Percentiles rank a stretch among this genome's conserved stretches.
Evolutionary conservation across 768 basidiomycete genomes (phyloP).

Genomic region (Amanita rimosa): DNA sequence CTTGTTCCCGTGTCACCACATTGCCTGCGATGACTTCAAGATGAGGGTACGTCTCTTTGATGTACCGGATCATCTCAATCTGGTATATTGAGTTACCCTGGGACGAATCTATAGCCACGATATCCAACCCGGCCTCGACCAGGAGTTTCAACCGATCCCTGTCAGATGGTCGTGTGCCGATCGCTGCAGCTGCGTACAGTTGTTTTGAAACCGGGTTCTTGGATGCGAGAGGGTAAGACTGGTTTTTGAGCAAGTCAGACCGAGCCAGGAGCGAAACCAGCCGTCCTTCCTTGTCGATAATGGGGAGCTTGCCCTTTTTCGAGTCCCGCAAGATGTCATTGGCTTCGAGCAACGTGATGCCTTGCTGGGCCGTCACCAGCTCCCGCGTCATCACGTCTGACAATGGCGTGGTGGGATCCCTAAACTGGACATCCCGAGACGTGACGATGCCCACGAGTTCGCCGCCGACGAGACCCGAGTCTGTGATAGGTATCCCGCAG

Average conservation of each 20-base stretch:
- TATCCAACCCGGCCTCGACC: constrained; percentile 90
- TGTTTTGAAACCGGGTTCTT: constrained; percentile 90
- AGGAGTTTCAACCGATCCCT: constrained; percentile 75
- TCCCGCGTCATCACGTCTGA: constrained; percentile 81
- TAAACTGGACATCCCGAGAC: constrained; percentile 93
- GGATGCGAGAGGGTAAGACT: constrained; percentile 89
- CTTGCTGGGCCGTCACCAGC: constrained; percentile 78
- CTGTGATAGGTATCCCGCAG: constrained; percentile 95
- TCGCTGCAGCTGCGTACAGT: constrained; percentile 90
- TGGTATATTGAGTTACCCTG: constrained; percentile 95
- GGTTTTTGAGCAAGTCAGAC: constrained; percentile 95
- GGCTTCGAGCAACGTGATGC: constrained; percentile 85
- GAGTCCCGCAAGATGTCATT: constrained; percentile 91
- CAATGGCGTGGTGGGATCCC: constrained; percentile 50
- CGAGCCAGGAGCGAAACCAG: constrained; percentile 80
- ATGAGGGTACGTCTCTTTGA: constrained; percentile 75
- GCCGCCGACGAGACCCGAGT: constrained; percentile 77
- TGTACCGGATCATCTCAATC: constrained; percentile 89
- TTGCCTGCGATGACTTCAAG: constrained; percentile 96
- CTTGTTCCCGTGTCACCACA: constrained; percentile 96
- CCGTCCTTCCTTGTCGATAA: constrained; percentile 40
- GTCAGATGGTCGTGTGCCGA: constrained; percentile 89
- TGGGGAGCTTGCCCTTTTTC: constrained; percentile 95
- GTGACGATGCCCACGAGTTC: constrained; percentile 97
- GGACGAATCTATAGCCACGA: constrained; percentile 89